Conservation (phyloP, 225 moss, liverwort and hornwort species). For the Physcomitrellopsis africana region DNA sequence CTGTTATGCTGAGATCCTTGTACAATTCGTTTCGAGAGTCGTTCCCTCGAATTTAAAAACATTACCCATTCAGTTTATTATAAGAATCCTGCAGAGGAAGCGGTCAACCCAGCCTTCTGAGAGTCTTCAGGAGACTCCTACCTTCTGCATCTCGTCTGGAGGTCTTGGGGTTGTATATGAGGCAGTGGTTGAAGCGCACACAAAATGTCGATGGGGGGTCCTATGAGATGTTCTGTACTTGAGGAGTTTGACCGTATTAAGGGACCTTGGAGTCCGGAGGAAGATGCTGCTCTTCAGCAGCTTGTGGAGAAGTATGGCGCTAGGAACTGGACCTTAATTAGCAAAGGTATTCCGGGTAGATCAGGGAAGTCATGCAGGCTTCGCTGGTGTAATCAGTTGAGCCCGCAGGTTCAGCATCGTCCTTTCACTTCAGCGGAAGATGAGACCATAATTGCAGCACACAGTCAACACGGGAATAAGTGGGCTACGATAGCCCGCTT, state of each 20-base stretch:
- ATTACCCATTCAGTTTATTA: background rate
- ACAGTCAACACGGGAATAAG: slow-evolving; percentile 88
- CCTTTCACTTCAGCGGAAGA: slow-evolving; percentile 90
- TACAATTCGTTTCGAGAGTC: slow-evolving; percentile 37
- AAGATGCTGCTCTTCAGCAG: slow-evolving; percentile 80
- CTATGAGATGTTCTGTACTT: slow-evolving; percentile 37
- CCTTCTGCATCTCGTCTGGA: background rate
- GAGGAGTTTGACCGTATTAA: slow-evolving; percentile 96
- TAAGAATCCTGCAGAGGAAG: slow-evolving; percentile 4
- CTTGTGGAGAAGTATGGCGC: slow-evolving; percentile 87
- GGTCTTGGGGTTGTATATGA: slow-evolving; percentile 50
- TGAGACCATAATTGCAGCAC: slow-evolving; percentile 82
- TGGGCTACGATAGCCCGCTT: slow-evolving; percentile 95
- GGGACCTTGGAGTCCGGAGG: slow-evolving; percentile 98
- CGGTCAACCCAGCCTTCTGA: no score
- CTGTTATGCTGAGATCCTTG: background rate
- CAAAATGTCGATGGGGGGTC: slow-evolving; percentile 48
- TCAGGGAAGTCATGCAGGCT: slow-evolving; percentile 94
- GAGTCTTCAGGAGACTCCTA: no score
- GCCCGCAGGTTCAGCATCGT: slow-evolving; percentile 91
- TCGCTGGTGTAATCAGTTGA: slow-evolving; percentile 98
- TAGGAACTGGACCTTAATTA: slow-evolving; percentile 96
- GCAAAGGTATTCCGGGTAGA: slow-evolving; percentile 89
- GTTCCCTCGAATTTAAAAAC: background rate
- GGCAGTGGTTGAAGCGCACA: slow-evolving; percentile 35